Conservation (phyloP, 202 grass and related monocot genomes). For the Schoenoplectus triqueter region DNA sequence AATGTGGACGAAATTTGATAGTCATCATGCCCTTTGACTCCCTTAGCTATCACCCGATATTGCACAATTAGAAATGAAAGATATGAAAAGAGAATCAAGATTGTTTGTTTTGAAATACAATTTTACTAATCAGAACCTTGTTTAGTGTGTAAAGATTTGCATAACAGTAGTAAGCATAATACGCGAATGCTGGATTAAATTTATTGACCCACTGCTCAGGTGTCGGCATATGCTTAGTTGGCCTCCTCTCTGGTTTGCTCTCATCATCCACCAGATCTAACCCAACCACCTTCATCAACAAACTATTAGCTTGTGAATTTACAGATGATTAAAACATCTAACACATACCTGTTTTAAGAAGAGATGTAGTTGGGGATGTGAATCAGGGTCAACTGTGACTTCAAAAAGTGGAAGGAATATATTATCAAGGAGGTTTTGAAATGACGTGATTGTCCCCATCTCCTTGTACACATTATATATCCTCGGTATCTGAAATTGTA, state of each 20-base stretch:
- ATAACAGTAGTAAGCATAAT: slow-evolving; percentile 96
- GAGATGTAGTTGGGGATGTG: slow-evolving; percentile 88
- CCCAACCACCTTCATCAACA: slow-evolving; percentile 75
- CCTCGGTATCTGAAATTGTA: slow-evolving; percentile 74
- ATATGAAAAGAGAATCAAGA: slow-evolving; percentile 11
- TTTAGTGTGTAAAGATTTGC: slow-evolving; percentile 90
- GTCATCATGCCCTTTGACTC: slow-evolving; percentile 88
- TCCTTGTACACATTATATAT: slow-evolving; percentile 95
- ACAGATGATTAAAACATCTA: slow-evolving; percentile 31
- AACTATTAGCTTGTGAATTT: slow-evolving; percentile 34
- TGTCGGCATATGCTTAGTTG: slow-evolving; percentile 95
- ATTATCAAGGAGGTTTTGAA: slow-evolving; percentile 94
- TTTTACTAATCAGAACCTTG: slow-evolving; percentile 58
- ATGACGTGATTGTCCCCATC: slow-evolving; percentile 92
- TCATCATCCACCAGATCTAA: slow-evolving; percentile 99
- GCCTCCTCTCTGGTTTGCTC: slow-evolving; percentile 95
- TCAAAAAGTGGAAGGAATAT: slow-evolving; percentile 97
- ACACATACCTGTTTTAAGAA: slow-evolving; percentile 87
- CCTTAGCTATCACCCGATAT: slow-evolving; percentile 58
- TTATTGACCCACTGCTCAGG: slow-evolving; percentile 90
- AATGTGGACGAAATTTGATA: slow-evolving; percentile 93
- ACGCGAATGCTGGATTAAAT: slow-evolving; percentile 93
- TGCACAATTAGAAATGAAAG: slow-evolving; percentile 33
- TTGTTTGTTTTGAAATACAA: slow-evolving; percentile 27
- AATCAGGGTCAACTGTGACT: slow-evolving; percentile 83